Conservation (phyloP, 2,329 filamentous ascomycete genomes). For the Rhinocladiella mackenziei region DNA sequence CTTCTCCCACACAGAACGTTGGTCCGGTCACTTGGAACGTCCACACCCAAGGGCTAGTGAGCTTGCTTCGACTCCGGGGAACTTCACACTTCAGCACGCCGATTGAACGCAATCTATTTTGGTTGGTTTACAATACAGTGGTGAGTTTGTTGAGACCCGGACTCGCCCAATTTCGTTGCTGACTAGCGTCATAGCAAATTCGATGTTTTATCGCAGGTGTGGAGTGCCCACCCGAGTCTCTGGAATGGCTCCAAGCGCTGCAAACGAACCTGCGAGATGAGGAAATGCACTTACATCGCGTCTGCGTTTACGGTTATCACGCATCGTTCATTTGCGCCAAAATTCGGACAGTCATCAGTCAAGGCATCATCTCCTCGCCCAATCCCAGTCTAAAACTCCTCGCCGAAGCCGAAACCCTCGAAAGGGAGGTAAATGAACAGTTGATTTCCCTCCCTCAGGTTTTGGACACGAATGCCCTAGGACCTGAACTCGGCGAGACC, state of each 20-base stretch:
- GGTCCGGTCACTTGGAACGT: constrained; percentile 17
- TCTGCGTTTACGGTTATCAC: constrained; percentile 15
- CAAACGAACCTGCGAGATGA: constrained; percentile 7
- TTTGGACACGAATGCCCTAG: neutral
- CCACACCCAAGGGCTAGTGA: constrained; percentile 20
- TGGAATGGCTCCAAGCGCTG: constrained; percentile 18
- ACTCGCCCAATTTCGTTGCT: neutral
- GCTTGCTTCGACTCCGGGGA: constrained; percentile 18
- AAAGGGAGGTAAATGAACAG: constrained; percentile 5
- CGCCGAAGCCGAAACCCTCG: constrained; percentile 9
- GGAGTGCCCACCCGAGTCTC: constrained; percentile 17
- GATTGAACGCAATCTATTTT: constrained; percentile 17
- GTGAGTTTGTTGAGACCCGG: constrained; percentile 4
- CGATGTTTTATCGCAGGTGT: constrained; percentile 15
- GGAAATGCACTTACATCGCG: constrained; percentile 8
- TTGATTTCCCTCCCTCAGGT: neutral
- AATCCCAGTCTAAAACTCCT: constrained; percentile 1
- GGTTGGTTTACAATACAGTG: constrained; percentile 15
- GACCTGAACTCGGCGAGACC: neutral
- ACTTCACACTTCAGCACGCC: constrained; percentile 8
- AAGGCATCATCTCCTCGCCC: neutral
- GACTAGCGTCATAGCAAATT: constrained; percentile 13
- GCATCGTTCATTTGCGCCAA: constrained; percentile 13
- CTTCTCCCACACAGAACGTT: neutral
- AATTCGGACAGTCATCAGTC: constrained; percentile 7